Evolutionary conservation across 192 early-diverging fungal genomes (phyloP), one percentile per base, ranked within the genome.

Genomic region (Backusella mclennaniae): DNA sequence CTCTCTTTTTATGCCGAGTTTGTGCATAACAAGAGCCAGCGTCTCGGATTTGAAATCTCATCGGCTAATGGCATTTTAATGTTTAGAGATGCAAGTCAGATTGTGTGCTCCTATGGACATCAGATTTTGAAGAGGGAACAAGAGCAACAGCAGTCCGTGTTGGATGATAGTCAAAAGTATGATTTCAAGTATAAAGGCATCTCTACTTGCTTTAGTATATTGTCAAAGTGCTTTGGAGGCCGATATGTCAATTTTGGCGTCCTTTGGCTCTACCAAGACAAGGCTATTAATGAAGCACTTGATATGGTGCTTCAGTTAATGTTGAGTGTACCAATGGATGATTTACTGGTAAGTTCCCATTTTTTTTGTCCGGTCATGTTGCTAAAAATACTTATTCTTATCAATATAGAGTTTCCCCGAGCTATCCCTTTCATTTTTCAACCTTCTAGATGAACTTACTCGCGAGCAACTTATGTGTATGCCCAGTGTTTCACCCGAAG

Each of bases 231-330:
- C 23, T 77, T 96, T 2, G 82, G 88, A 5, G 96, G 96, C 72
- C 87, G 90, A 69, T 97, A 96, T 78, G 93, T 96, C 49, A 94
- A 93, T 44, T 96, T 97, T 84, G 95, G 95, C n/a, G 93, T 96
- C 39, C 94, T 96, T 84, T 89, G 89, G 67, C 84, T 97, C 35
- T 97, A 97, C 74, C 89, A 90, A 56, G 96, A 97, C 80, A 88
- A 86, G 17, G 92, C 96, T 21, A 82, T 96, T 46, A 90, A 90
- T 67, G 82, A 85, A 36, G 91, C 91, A 4, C 81, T 95, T 49
- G 78, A 83, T 8, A 83, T 90, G 9, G 79, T 90, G 23, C 91
- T 93, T 75, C 88, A 88, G 71, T 80, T 97, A 69, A 90, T 95
- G 82, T 80, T 91, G 46, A 85, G 82, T 44, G 89, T 95, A 53